Evolutionary conservation across 164 flowering plant species (phyloP).

Genomic region (Kingdonia uniflora): DNA sequence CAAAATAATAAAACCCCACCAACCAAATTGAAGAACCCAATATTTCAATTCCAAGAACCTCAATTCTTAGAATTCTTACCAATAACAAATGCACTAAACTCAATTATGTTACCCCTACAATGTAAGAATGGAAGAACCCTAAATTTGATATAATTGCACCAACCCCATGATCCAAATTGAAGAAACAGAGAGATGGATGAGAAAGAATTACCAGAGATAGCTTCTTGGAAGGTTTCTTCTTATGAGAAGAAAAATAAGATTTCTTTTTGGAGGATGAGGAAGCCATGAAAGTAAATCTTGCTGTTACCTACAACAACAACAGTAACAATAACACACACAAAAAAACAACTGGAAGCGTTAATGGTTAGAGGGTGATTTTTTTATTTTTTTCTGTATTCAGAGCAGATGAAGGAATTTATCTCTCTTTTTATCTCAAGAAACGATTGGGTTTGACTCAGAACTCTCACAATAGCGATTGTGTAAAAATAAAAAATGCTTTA

Average conservation of each 20-base stretch:
- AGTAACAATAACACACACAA: conserved; percentile 3
- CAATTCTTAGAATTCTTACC: too few species aligned
- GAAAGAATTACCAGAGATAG: conserved; percentile 24
- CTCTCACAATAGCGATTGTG: too few species aligned
- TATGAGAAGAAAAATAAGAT: conserved; percentile 30
- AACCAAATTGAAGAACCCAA: neutral
- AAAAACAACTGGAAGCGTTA: neutral
- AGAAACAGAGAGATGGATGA: neutral
- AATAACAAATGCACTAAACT: too few species aligned
- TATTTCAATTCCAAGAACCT: too few species aligned
- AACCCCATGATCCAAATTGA: neutral
- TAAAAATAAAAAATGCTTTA: too few species aligned
- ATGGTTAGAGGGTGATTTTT: neutral
- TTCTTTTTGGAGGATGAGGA: conserved; percentile 22
- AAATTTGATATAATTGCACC: neutral
- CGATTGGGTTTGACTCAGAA: too few species aligned
- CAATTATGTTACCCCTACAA: too few species aligned
- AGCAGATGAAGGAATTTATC: too few species aligned
- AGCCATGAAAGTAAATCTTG: conserved; percentile 16
- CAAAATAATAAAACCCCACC: too few species aligned
- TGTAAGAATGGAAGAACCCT: neutral
- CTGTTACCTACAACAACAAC: conserved; percentile 14
- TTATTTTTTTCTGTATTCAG: too few species aligned
- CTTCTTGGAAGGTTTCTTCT: conserved; percentile 31
- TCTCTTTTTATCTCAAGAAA: too few species aligned